Evolutionary conservation across 306 rosid species (phyloP).

Genomic region (Glycine soja): DNA sequence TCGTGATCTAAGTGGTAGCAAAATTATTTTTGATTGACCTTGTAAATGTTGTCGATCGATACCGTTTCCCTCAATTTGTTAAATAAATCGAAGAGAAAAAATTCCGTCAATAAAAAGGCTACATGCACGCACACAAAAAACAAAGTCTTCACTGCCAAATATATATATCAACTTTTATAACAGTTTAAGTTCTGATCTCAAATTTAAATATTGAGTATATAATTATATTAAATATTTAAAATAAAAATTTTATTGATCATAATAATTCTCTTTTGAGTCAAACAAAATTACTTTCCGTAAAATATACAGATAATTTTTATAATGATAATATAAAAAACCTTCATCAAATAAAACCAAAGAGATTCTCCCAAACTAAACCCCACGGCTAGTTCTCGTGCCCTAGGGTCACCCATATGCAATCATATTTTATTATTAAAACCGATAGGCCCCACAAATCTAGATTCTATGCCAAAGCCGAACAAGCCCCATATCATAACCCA

Average conservation of each 20-base stretch:
- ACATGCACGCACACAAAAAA: neutral
- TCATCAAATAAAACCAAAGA: neutral
- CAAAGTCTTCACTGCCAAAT: no score
- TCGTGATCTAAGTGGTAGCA: slow-evolving; percentile 63
- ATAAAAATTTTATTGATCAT: no score
- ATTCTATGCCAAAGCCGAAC: slow-evolving; percentile 76
- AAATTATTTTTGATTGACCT: slow-evolving; percentile 30
- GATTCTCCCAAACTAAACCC: slow-evolving; percentile 60
- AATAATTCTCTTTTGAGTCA: no score
- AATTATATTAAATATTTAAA: no score
- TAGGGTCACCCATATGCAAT: slow-evolving; percentile 54
- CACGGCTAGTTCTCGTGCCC: slow-evolving; percentile 63
- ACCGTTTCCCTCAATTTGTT: slow-evolving; percentile 7
- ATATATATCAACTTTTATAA: no score
- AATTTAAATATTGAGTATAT: no score
- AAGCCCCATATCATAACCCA: slow-evolving; percentile 40
- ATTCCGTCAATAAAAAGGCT: slow-evolving; percentile 32
- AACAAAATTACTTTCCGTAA: no score
- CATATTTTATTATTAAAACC: slow-evolving; percentile 48
- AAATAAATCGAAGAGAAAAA: neutral
- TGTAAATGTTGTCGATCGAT: slow-evolving; percentile 18
- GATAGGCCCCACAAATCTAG: slow-evolving; percentile 75
- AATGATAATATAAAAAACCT: no score
- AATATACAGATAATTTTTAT: no score
- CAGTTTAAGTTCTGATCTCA: no score